Evolutionary conservation across 2,329 filamentous ascomycete species (phyloP), one percentile per base, ranked within the genome.

Genomic region (Aspergillus latus): DNA sequence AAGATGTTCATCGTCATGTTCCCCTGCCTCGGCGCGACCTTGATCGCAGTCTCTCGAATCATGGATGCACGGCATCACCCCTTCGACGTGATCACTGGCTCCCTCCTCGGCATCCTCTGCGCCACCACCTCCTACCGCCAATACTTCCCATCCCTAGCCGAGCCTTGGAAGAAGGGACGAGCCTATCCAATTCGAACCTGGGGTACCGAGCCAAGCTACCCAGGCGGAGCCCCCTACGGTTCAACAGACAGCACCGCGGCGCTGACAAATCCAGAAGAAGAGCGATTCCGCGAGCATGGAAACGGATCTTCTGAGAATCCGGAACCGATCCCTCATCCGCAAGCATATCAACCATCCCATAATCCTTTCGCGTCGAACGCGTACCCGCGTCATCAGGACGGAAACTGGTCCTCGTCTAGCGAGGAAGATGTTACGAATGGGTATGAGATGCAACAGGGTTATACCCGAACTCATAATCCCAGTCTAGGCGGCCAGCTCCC

Each of bases 1-100:
- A 84, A 84, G 64, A 71, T 80, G 1, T 76, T 84, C 54, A 65
- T 85, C 21, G 77, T 84, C 39, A 71, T 83, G 58, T 70, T 81
- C 4, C 83, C 83, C 1, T 74, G 77, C 8, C 74, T 85, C 13
- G 81, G 74, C 21, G 83, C 83, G 15, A 75, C 77, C 9, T 74
- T 85, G 42, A 76, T 85, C 52, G 80, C 82, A 5, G 79, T 81
- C 37, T 80, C 79, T 11, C 79, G 83, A 44, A 85, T 85, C 55
- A 85, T 85, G 82, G 83, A 85, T 62, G 82, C 82, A 21, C 77
- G 83, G 13, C 83, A 85, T 57, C 83, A 85, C 62, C 82, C 82
- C 0, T 85, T 85, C 66, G 83, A 85, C 61, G 83, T 85, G 30
- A 75, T 85, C 40, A 79, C 78, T 10, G 83, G 83, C 7, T 80